Evolutionary conservation across 2,329 filamentous ascomycete species (phyloP).

Genomic region (Cladophialophora chaetospira): DNA sequence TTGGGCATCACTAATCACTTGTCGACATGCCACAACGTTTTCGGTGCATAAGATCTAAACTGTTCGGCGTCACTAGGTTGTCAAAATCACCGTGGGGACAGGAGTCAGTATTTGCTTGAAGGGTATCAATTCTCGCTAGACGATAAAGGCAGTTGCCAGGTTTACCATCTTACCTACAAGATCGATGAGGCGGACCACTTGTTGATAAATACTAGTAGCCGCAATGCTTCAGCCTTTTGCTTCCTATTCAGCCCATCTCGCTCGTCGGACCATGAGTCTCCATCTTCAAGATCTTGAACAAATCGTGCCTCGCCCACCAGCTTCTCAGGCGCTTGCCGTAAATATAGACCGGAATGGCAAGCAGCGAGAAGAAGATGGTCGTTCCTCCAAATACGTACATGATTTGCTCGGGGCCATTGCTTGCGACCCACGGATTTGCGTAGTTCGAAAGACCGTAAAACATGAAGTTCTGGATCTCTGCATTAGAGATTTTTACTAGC

Average conservation of each 20-base stretch:
- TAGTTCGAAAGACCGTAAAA: slow-evolving; percentile 37
- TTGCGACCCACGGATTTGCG: slow-evolving; percentile 36
- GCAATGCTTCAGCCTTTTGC: too few relatives aligned
- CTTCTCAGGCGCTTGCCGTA: slow-evolving; percentile 33
- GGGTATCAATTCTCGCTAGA: too few relatives aligned
- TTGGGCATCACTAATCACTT: too few relatives aligned
- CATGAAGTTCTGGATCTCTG: slow-evolving; percentile 38
- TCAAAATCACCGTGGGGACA: too few relatives aligned
- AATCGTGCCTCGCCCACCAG: slow-evolving; percentile 28
- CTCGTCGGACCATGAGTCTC: slow-evolving; percentile 21
- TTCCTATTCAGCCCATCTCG: slow-evolving; percentile 18
- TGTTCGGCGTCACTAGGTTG: background rate
- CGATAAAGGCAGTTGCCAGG: too few relatives aligned
- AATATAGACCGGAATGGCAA: slow-evolving; percentile 36
- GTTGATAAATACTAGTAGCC: too few relatives aligned
- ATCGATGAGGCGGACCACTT: too few relatives aligned
- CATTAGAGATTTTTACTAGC: too few relatives aligned
- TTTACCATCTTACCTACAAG: too few relatives aligned
- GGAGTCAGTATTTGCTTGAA: too few relatives aligned
- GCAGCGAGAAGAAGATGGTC: slow-evolving; percentile 32
- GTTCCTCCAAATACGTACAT: slow-evolving; percentile 38
- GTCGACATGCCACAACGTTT: too few relatives aligned
- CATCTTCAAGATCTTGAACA: slow-evolving; percentile 30
- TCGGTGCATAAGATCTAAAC: too few relatives aligned
- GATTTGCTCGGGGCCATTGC: slow-evolving; percentile 32